These are phyloP conservation scores for Pulveroboletus frians DNA, from an alignment of 768 basidiomycete species.

Conservation along the genomic window DNA sequence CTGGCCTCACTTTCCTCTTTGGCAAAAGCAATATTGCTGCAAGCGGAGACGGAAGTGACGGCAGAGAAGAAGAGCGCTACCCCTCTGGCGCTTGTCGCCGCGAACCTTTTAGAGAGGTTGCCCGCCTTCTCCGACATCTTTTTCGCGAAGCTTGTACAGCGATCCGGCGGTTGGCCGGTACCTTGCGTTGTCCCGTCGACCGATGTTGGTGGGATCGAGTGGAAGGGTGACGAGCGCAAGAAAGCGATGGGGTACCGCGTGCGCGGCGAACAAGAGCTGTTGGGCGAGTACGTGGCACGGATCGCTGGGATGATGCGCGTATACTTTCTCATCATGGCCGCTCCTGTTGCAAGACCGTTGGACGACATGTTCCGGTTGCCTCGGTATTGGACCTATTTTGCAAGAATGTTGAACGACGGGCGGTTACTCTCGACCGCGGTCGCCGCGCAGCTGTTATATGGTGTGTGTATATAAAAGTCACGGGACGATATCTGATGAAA, in stretches of 20 bases:
- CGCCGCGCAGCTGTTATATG: conserved; percentile 63
- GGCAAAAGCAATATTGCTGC: conserved; percentile 79
- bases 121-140: conserved; percentile 67
- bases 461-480: conserved; percentile 32
- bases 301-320: conserved; percentile 79
- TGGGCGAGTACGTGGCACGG: conserved; percentile 59
- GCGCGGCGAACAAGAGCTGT: conserved; percentile 45
- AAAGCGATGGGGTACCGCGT: conserved; percentile 58
- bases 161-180: conserved; percentile 83
- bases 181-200: conserved; percentile 54
- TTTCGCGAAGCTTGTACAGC: conserved; percentile 80
- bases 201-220: conserved; percentile 47
- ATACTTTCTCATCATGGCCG: conserved; percentile 67
- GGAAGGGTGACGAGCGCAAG: conserved; percentile 36
- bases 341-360: conserved; percentile 37
- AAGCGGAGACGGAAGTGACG: conserved; percentile 90
- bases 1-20: conserved; percentile 80
- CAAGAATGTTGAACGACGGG: conserved; percentile 52
- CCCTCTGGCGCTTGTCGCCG: conserved; percentile 70
- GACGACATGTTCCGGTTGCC: conserved; percentile 52
- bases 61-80: conserved; percentile 81
- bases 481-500: conserved; percentile 9
- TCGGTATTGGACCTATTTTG: conserved; percentile 69
- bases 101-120: conserved; percentile 59
- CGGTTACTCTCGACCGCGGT: conserved; percentile 51